Evolutionary conservation across 805 yeast species (phyloP).

Genomic region (Grigorovia humatica): DNA sequence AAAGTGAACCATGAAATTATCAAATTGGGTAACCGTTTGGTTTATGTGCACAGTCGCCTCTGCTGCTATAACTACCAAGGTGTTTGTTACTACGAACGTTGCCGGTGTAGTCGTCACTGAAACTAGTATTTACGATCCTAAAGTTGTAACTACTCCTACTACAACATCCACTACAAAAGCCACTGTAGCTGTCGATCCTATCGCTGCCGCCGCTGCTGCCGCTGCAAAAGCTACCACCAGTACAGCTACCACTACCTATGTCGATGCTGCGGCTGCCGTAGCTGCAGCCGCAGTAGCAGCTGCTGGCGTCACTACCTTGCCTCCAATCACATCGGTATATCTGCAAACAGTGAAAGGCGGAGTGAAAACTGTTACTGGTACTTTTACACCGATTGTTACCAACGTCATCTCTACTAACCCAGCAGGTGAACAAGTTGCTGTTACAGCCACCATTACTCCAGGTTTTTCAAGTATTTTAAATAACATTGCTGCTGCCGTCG

Average conservation of each 20-base stretch:
- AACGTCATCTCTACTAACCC: constrained; percentile 2
- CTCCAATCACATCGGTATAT: constrained; percentile 9
- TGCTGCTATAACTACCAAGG: constrained; percentile 14
- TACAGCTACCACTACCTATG: constrained; percentile 15
- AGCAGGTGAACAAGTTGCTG: constrained; percentile 5
- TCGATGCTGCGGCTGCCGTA: constrained; percentile 11
- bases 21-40: not conserved
- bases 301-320: constrained; percentile 5
- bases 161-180: constrained; percentile 20
- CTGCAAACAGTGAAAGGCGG: constrained; percentile 15
- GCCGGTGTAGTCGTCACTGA: constrained; percentile 25
- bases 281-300: constrained; percentile 29
- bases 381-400: constrained; percentile 5
- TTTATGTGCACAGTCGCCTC: constrained; percentile 1
- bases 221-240: constrained; percentile 10
- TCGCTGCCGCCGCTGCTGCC: constrained; percentile 26
- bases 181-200: constrained; percentile 12
- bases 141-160: constrained; percentile 18
- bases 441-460: constrained; percentile 3
- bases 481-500: constrained; percentile 9
- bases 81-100: constrained; percentile 24
- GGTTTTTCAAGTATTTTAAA: constrained; percentile 1
- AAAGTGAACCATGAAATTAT: not conserved
- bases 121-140: constrained; percentile 19
- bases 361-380: constrained; percentile 7